Conservation (phyloP, 2,329 filamentous ascomycete genomes). For the Cladophialophora chaetospira region DNA sequence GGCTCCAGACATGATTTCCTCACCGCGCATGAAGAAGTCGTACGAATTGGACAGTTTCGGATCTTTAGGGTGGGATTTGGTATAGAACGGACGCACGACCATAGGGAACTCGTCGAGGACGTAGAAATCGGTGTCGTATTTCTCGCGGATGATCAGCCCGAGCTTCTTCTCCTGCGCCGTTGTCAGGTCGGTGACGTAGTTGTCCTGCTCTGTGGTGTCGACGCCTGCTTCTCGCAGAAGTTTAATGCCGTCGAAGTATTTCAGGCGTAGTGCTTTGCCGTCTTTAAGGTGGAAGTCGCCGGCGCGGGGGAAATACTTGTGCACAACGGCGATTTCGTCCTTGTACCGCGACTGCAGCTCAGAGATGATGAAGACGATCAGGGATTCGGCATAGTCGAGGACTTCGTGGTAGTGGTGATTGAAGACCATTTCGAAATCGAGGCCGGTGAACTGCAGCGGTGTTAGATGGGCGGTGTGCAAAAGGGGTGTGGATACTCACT, state of each 20-base stretch:
- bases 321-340: conserved; percentile 48
- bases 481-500: conserved; percentile 37
- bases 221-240: conserved; percentile 53
- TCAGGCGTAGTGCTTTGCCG: conserved; percentile 51
- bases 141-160: conserved; percentile 79
- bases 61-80: conserved; percentile 73
- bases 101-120: conserved; percentile 96
- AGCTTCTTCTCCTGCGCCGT: conserved; percentile 65
- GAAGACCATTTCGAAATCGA: conserved; percentile 57
- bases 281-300: conserved; percentile 54
- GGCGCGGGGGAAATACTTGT: conserved; percentile 53
- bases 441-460: conserved; percentile 48
- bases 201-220: conserved; percentile 52
- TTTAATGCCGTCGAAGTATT: conserved; percentile 53
- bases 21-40: conserved; percentile 71
- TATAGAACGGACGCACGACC: conserved; percentile 86
- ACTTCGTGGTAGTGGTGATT: conserved; percentile 55
- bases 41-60: conserved; percentile 67
- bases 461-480: conserved; percentile 21
- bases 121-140: conserved; percentile 95
- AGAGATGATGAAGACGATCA: conserved; percentile 52
- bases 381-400: conserved; percentile 51
- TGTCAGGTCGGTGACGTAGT: conserved; percentile 50
- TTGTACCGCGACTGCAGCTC: conserved; percentile 49
- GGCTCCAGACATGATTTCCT: conserved; percentile 68